A percentile compares a stretch with the other conserved stretches of the same genome.
phyloP scores from a whole-genome alignment of 257 asterid species.

The Handroanthus guayacan region DNA sequence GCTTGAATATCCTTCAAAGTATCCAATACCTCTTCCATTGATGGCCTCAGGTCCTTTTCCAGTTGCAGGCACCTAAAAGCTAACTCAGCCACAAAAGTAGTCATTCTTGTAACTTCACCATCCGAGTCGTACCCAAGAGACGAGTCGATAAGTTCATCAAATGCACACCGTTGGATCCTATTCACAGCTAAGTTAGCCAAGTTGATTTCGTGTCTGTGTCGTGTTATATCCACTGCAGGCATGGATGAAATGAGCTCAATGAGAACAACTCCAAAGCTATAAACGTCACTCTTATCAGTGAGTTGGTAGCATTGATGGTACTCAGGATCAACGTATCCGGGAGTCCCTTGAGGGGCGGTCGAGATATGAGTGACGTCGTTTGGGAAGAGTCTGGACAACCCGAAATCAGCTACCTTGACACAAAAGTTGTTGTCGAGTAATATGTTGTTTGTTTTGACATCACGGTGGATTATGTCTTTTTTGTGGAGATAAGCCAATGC shows the following conservation, averaged over 20 bases:
- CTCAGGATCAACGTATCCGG: constrained; percentile 87
- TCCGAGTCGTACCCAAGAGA: constrained; percentile 61
- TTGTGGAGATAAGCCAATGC: constrained; percentile 79
- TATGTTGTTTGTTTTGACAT: constrained; percentile 77
- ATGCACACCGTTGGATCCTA: constrained; percentile 65
- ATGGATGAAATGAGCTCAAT: constrained; percentile 81
- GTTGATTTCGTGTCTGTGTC: constrained; percentile 77
- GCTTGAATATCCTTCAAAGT: constrained; percentile 49
- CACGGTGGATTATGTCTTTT: constrained; percentile 71
- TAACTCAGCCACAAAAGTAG: constrained; percentile 72
- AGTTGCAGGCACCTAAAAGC: constrained; percentile 77
- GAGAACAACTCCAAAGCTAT: constrained; percentile 81
- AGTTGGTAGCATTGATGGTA: constrained; percentile 77
- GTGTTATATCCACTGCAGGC: constrained; percentile 75
- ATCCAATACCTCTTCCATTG: constrained; percentile 68
- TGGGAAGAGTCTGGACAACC: constrained; percentile 74
- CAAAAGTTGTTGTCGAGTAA: constrained; percentile 62
- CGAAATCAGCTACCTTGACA: constrained; percentile 88
- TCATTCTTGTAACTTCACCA: constrained; percentile 63
- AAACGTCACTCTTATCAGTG: constrained; percentile 77
- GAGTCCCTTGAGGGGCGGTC: constrained; percentile 90
- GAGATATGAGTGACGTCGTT: constrained; percentile 70
- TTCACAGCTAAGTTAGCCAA: constrained; percentile 65
- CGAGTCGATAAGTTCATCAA: constrained; percentile 68
- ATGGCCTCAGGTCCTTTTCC: constrained; percentile 76